Evolutionary conservation across 2,329 filamentous ascomycete genomes (phyloP).

Genomic region (Botrytis paeoniae): DNA sequence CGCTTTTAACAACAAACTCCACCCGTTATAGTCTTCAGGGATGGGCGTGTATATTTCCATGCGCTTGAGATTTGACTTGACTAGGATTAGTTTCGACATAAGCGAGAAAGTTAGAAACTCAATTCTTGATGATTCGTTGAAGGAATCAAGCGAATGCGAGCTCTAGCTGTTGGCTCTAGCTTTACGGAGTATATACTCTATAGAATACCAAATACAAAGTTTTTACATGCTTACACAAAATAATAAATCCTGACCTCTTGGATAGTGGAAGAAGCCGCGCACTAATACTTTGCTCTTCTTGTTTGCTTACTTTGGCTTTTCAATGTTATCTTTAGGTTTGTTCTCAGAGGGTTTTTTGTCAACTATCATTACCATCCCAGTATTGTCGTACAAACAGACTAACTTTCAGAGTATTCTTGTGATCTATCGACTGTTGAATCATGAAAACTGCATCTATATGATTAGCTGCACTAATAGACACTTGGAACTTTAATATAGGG

Average conservation of each 20-base stretch:
- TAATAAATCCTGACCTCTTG: neutral
- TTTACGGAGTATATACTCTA: neutral
- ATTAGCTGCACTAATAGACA: neutral
- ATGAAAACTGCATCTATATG: neutral
- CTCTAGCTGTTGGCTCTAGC: neutral
- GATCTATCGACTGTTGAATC: neutral
- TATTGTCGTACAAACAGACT: neutral
- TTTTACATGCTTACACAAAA: neutral
- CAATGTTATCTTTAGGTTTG: neutral
- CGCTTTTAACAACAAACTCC: neutral
- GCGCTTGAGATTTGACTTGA: constrained; percentile 13
- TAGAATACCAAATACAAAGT: neutral
- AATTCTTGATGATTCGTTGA: constrained; percentile 5
- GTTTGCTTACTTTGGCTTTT: neutral
- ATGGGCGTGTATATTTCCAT: constrained; percentile 13
- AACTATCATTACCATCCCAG: neutral
- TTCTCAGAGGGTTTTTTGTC: neutral
- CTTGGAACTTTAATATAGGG: neutral
- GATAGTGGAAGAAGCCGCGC: neutral
- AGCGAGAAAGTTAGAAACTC: constrained; percentile 1
- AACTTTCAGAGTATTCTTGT: neutral
- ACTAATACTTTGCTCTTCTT: neutral
- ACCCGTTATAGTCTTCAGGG: constrained; percentile 14
- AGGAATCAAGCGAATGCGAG: constrained; percentile 7
- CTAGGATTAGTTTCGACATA: constrained; percentile 1